Evolutionary conservation across 306 rosid genomes (phyloP), one percentile per base, ranked within the genome.

Genomic region (Sicyos edulis): DNA sequence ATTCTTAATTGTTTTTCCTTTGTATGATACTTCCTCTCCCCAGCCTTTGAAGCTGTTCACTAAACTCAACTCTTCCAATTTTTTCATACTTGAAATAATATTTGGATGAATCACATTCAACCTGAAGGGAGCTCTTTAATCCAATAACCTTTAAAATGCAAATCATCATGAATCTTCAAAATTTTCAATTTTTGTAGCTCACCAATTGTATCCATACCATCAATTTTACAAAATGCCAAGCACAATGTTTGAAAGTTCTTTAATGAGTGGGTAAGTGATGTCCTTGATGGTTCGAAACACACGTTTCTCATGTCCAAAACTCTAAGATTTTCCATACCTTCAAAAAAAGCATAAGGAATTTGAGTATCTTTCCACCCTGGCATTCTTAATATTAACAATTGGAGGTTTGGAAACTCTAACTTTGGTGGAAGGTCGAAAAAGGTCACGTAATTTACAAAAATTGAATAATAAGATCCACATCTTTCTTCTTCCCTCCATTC

Each of bases 21-120:
- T 24, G 34, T 11, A 15, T 0, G 4, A 10, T 53, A 13, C 63
- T 20, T 51, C 55, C 12, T 11, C 37, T 17, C 52, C 66, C 73
- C 78, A 75, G 16, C 19, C 17, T 1, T 15, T 19, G 12, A 75
- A 75, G 29, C 54, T 2, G 0, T 0, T 5, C 6, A 2, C 2
- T 40, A 75, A 11, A 37, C 40, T 7, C 47, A 75, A 53, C 78
- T 75, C 78, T 66, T 75, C 78, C 5, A 75, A 9, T 4, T 20
- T 5, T 10, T 7, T 40, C 66, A 75, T 34, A 10, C 56, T 54
- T 13, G 78, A 75, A 22, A 75, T 53, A 12, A 75, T 29, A 10
- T 55, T 55, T 20, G 12, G 8, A 10, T 19, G 60, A 55, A 55
- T 55, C 61, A 55, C 37, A 3, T 32, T 4, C 17, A 10, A 0